Evolutionary conservation across 2,329 filamentous ascomycete genomes (phyloP).

Genomic region (Nigrograna mackinnonii): DNA sequence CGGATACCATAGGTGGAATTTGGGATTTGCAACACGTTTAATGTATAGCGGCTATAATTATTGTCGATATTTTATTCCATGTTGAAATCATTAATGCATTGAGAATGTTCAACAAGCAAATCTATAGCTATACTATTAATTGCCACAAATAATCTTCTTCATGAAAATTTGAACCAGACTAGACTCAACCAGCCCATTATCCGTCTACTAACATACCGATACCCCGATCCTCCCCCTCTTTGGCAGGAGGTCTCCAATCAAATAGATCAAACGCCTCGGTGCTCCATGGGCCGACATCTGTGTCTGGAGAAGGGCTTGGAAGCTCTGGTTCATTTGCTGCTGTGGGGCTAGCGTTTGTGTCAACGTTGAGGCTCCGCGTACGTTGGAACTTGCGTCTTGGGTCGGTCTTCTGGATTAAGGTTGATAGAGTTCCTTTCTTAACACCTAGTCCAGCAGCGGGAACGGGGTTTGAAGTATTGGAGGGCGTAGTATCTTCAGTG

Average conservation of each 20-base stretch:
- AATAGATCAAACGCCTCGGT: slow-evolving; percentile 70
- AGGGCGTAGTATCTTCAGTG: background rate
- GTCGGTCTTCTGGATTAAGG: slow-evolving; percentile 34
- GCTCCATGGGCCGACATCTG: slow-evolving; percentile 69
- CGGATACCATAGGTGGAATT: no score
- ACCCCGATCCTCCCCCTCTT: slow-evolving; percentile 7
- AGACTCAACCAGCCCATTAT: background rate
- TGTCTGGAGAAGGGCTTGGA: slow-evolving; percentile 33
- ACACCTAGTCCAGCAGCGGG: background rate
- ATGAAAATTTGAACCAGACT: no score
- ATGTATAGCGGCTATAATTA: no score
- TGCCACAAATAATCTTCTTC: no score
- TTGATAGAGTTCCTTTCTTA: slow-evolving; percentile 19
- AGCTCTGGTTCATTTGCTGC: slow-evolving; percentile 15
- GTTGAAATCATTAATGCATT: no score
- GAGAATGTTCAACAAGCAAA: no score
- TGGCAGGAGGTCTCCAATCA: slow-evolving; percentile 58
- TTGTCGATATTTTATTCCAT: no score
- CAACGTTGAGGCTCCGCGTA: slow-evolving; percentile 28
- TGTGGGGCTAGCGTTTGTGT: slow-evolving; percentile 15
- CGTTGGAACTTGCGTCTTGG: slow-evolving; percentile 31
- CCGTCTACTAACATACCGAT: slow-evolving; percentile 14
- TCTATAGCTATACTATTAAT: no score
- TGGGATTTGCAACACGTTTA: no score
- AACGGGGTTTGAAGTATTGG: background rate